These are phyloP conservation scores for Candida caryicola DNA, from an alignment of 805 yeast species.

Conservation along the genomic window DNA sequence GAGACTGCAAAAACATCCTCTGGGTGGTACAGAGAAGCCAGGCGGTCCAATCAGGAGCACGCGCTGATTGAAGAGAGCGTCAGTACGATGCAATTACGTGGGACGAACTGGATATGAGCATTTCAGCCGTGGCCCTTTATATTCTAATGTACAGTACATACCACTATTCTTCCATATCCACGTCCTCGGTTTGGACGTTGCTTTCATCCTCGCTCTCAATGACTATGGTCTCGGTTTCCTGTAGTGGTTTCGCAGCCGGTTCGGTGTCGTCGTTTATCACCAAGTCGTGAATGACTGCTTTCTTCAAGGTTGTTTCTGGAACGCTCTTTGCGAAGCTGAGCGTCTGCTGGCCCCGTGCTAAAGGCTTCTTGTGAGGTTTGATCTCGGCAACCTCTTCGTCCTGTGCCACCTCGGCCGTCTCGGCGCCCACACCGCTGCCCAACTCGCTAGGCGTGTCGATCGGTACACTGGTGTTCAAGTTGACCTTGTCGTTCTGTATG, in stretches of 20 bases:
- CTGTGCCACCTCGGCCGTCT: background rate
- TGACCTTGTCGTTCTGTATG: constrained; percentile 40
- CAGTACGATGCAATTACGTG: no score
- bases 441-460: background rate
- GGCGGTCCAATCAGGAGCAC: no score
- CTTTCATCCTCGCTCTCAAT: no score
- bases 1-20: constrained; percentile 25
- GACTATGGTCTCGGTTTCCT: background rate
- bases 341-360: constrained; percentile 43
- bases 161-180: constrained; percentile 11
- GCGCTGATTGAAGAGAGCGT: no score
- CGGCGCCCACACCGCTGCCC: constrained; percentile 3
- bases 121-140: no score
- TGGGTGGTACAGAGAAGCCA: constrained; percentile 24
- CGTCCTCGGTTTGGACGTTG: no score
- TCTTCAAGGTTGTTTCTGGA: constrained; percentile 16
- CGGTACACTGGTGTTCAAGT: constrained; percentile 6
- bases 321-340: constrained; percentile 22
- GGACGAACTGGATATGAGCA: no score
- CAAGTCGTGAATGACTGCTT: constrained; percentile 35
- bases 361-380: constrained; percentile 6
- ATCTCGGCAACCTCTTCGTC: constrained; percentile 2
- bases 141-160: constrained; percentile 2
- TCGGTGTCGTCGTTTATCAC: constrained; percentile 20
- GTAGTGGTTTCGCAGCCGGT: background rate